These are phyloP conservation scores for Suillus ampliporus DNA, from an alignment of 768 basidiomycete species.

Conservation along the genomic window DNA sequence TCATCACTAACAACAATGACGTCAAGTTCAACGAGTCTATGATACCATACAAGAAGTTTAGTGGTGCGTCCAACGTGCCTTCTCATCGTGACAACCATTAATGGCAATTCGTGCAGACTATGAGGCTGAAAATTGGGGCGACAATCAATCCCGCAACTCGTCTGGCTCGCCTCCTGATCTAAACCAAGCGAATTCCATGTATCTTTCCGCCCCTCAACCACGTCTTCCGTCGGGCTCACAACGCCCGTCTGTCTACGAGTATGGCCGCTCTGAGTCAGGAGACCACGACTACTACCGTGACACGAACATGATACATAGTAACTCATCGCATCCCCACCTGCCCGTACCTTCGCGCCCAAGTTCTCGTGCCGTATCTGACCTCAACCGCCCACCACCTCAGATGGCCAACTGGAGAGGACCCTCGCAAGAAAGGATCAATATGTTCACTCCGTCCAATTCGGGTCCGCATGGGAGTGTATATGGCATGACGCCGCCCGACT, in stretches of 20 bases:
- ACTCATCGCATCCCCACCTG: slow-evolving; percentile 39
- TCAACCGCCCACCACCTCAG: slow-evolving; percentile 31
- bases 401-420: slow-evolving; percentile 28
- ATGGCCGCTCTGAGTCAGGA: slow-evolving; percentile 47
- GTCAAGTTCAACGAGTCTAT: slow-evolving; percentile 78
- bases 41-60: slow-evolving; percentile 78
- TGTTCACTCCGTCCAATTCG: slow-evolving; percentile 41
- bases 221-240: slow-evolving; percentile 43
- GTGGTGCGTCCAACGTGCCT: slow-evolving; percentile 48
- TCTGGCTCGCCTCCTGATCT: slow-evolving; percentile 38
- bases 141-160: slow-evolving; percentile 55
- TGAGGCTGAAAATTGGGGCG: slow-evolving; percentile 65
- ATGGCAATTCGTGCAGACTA: slow-evolving; percentile 51
- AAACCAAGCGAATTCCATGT: slow-evolving; percentile 26
- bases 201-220: slow-evolving; percentile 42
- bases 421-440: slow-evolving; percentile 46
- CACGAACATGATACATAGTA: slow-evolving; percentile 48
- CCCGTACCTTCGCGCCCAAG: slow-evolving; percentile 37
- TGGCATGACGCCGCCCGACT: slow-evolving; percentile 46
- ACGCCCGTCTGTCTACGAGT: slow-evolving; percentile 49
- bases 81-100: slow-evolving; percentile 12
- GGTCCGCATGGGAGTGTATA: slow-evolving; percentile 45
- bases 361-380: slow-evolving; percentile 35
- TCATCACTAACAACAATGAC: slow-evolving; percentile 57
- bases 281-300: slow-evolving; percentile 61